These are phyloP conservation scores for Protomyces arabidopsidicola DNA, from an alignment of 1,139 yeast species.

Conservation along the genomic window DNA sequence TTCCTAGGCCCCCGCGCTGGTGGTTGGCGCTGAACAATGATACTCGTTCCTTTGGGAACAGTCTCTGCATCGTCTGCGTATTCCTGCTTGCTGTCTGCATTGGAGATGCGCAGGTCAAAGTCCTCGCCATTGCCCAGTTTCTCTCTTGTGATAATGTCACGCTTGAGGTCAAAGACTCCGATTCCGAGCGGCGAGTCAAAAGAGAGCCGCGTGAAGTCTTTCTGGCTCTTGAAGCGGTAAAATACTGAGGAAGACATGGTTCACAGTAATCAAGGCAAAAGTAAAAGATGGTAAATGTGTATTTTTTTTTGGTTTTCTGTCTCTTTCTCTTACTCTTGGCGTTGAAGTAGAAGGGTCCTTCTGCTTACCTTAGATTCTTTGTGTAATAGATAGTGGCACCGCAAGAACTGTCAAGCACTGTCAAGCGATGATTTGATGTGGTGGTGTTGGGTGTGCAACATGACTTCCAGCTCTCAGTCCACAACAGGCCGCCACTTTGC, in stretches of 20 bases:
- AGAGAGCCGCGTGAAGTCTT: constrained; percentile 67
- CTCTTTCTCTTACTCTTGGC: not conserved
- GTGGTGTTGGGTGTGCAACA: no score
- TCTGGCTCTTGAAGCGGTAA: constrained; percentile 81
- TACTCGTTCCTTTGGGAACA: constrained; percentile 80
- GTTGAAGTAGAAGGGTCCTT: not conserved
- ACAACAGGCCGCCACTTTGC: no score
- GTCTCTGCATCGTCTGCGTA: constrained; percentile 78
- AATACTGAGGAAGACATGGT: constrained; percentile 85
- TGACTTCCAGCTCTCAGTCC: no score
- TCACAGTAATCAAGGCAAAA: not conserved
- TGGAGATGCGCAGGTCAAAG: constrained; percentile 69
- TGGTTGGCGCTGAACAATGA: constrained; percentile 76
- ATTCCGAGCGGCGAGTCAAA: constrained; percentile 79
- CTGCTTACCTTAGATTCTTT: not conserved
- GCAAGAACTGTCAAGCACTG: no score
- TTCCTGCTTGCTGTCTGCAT: constrained; percentile 77
- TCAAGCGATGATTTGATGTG: no score
- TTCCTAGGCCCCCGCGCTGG: constrained; percentile 54
- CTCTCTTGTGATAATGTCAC: constrained; percentile 79
- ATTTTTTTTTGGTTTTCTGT: not conserved
- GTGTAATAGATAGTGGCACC: no score
- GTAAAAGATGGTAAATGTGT: not conserved
- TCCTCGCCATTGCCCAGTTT: constrained; percentile 79
- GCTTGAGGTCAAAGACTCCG: constrained; percentile 86